A percentile compares a stretch with the other conserved stretches of the same genome.
These are phyloP conservation scores for Penicillium carneum DNA, from an alignment of 2,329 filamentous ascomycete genomes.

Conservation along the genomic window DNA sequence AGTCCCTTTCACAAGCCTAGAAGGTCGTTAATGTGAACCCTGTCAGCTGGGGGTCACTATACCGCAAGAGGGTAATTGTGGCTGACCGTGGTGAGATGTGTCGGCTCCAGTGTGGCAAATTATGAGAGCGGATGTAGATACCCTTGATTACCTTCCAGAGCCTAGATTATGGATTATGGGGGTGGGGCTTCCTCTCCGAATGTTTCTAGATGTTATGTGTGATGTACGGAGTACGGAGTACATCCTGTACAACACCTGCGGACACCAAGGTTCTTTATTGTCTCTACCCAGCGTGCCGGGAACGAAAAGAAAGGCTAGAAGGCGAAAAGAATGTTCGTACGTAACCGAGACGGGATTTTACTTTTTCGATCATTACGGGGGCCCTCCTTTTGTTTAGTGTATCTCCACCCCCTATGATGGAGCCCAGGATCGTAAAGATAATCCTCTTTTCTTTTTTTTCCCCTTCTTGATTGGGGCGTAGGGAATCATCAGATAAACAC, in stretches of 20 bases:
- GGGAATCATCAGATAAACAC: constrained; percentile 17
- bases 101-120: constrained; percentile 30
- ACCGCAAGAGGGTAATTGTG: constrained; percentile 2
- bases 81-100: neutral
- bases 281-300: constrained; percentile 27
- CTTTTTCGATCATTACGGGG: constrained; percentile 2
- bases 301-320: constrained; percentile 35
- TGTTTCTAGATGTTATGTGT: constrained; percentile 19
- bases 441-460: neutral
- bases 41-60: neutral
- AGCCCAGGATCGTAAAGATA: constrained; percentile 22
- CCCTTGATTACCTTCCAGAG: constrained; percentile 11
- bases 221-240: neutral
- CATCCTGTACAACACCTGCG: constrained; percentile 2
- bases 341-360: constrained; percentile 33
- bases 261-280: constrained; percentile 7
- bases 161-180: constrained; percentile 29
- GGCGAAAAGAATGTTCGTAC: constrained; percentile 39
- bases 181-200: constrained; percentile 31
- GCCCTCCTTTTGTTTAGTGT: constrained; percentile 17
- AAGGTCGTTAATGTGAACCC: constrained; percentile 8
- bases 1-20: constrained; percentile 1
- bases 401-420: constrained; percentile 39
- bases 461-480: neutral
- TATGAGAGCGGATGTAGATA: constrained; percentile 23